phyloP scores from a whole-genome alignment of 2,329 filamentous ascomycete species.

The Diaporthe caulivora region DNA sequence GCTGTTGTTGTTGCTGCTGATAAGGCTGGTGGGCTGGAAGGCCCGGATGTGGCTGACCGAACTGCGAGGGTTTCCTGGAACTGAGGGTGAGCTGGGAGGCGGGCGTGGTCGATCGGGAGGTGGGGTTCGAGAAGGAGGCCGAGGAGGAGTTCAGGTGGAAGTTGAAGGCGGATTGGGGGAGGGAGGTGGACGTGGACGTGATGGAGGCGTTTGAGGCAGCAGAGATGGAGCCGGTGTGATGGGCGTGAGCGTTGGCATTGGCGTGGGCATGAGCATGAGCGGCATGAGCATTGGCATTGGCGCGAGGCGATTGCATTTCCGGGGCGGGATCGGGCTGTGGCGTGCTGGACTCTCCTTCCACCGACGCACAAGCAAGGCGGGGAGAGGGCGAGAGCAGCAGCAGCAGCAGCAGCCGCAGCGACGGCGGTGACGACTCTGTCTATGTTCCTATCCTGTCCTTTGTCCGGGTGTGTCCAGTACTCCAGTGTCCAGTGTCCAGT shows the following conservation, averaged over 20 bases:
- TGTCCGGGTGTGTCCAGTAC: no score
- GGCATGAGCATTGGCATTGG: background rate
- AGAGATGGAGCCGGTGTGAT: slow-evolving; percentile 34
- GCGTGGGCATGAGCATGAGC: no score
- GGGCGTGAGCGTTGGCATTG: background rate
- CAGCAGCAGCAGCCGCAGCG: background rate
- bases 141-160: slow-evolving; percentile 35
- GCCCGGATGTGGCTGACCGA: background rate
- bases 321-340: slow-evolving; percentile 15
- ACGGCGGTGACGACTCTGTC: background rate
- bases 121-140: slow-evolving; percentile 30
- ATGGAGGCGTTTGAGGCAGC: slow-evolving; percentile 9
- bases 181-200: background rate
- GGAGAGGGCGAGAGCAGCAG: slow-evolving; percentile 32
- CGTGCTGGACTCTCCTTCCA: slow-evolving; percentile 33
- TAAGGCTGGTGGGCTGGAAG: slow-evolving; percentile 3
- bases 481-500: no score
- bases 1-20: slow-evolving; percentile 10
- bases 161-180: slow-evolving; percentile 39
- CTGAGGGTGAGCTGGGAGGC: slow-evolving; percentile 32
- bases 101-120: slow-evolving; percentile 37
- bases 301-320: slow-evolving; percentile 39
- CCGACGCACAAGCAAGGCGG: slow-evolving; percentile 30
- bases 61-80: slow-evolving; percentile 29
- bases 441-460: no score